phyloP scores from a whole-genome alignment of 768 basidiomycete genomes.

The Stropharia rugosoannulata region DNA sequence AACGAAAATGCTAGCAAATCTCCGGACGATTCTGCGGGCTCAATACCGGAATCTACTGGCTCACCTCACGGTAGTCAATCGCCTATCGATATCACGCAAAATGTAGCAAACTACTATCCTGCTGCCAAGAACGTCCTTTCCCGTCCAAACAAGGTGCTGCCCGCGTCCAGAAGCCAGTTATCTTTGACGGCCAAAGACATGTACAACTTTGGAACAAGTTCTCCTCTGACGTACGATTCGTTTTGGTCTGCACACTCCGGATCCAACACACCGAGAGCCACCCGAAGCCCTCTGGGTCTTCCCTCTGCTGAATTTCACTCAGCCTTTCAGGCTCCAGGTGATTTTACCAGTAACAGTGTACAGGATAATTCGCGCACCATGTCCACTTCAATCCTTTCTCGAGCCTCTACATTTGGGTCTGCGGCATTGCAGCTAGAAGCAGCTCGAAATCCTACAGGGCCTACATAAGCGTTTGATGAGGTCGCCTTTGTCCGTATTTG shows the following conservation, averaged over 20 bases:
- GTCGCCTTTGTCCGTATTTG: constrained; percentile 15
- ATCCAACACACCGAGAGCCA: constrained; percentile 16
- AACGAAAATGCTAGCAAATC: constrained; percentile 4
- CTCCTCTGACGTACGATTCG: constrained; percentile 55
- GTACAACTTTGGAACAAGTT: constrained; percentile 24
- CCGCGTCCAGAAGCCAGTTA: constrained; percentile 14
- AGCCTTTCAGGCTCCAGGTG: constrained; percentile 12
- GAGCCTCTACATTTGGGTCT: background rate
- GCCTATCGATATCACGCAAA: constrained; percentile 9
- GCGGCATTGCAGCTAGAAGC: constrained; percentile 1
- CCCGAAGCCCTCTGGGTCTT: constrained; percentile 5
- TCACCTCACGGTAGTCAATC: constrained; percentile 14
- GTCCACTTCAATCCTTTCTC: background rate
- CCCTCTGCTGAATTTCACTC: constrained; percentile 1
- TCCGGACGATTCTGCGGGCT: constrained; percentile 1
- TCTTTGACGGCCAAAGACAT: constrained; percentile 24
- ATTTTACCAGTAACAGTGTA: constrained; percentile 8
- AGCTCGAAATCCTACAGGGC: constrained; percentile 8
- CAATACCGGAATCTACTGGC: constrained; percentile 1
- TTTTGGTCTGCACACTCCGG: constrained; percentile 59
- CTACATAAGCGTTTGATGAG: constrained; percentile 4
- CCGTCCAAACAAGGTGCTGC: constrained; percentile 18
- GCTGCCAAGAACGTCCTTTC: constrained; percentile 18
- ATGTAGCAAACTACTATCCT: constrained; percentile 17
- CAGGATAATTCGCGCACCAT: constrained; percentile 7